Conservation (phyloP, 257 asterid genomes). For the Forsythia suspensa region DNA sequence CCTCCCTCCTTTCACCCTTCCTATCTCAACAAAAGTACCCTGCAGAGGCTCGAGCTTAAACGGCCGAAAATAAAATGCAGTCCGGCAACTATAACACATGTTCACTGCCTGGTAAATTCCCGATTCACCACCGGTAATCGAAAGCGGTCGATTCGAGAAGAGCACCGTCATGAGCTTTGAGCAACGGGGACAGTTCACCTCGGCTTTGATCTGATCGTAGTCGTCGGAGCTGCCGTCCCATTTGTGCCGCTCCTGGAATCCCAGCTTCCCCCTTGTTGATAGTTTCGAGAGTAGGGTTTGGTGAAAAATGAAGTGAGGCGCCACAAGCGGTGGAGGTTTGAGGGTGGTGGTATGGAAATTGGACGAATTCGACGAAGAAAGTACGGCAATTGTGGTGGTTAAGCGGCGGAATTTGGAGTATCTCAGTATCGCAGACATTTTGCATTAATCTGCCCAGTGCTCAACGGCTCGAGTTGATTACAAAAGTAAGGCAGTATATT, state of each 20-base stretch:
- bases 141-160: slow-evolving; percentile 83
- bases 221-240: slow-evolving; percentile 75
- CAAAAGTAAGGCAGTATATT: too few species aligned
- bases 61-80: slow-evolving; percentile 88
- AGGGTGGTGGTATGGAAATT: slow-evolving; percentile 34
- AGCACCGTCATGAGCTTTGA: slow-evolving; percentile 61
- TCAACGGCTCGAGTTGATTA: not conserved
- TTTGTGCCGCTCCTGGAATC: slow-evolving; percentile 59
- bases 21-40: slow-evolving; percentile 88
- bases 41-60: slow-evolving; percentile 80
- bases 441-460: not conserved
- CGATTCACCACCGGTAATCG: slow-evolving; percentile 55
- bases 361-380: slow-evolving; percentile 23
- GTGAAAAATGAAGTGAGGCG: slow-evolving; percentile 16
- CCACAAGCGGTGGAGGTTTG: slow-evolving; percentile 8
- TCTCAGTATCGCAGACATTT: slow-evolving; percentile 55
- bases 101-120: slow-evolving; percentile 87
- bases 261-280: slow-evolving; percentile 23
- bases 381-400: slow-evolving; percentile 22
- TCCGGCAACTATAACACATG: slow-evolving; percentile 70
- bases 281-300: slow-evolving; percentile 27
- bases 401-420: slow-evolving; percentile 51
- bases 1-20: slow-evolving; percentile 64
- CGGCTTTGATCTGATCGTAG: slow-evolving; percentile 73
- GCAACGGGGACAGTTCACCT: slow-evolving; percentile 86